Base-by-base conservation (phyloP, 2,329 filamentous ascomycete species). In the Botrytis squamosa region DNA sequence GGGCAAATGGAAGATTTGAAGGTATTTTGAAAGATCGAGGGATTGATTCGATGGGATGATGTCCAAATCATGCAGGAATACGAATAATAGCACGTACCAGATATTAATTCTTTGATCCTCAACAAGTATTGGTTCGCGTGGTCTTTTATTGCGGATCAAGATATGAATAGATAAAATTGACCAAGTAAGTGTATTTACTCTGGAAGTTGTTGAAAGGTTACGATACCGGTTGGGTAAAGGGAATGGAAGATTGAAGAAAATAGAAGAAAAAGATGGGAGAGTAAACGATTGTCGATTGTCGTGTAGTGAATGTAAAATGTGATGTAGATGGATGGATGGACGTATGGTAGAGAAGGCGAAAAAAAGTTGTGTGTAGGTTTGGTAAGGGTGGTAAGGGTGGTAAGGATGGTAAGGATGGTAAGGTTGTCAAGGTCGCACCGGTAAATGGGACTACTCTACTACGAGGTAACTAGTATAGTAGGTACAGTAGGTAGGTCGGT, bases 41-140 rank as follows among this genome's bases (percentile, higher is more conserved):
- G 49, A 36, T 62, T 63, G 57, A 63, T 67, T 68, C 8, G 70
- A 60, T 68, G 70, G 70, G 63, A 64, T 40, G 70, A 60, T 72
- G 70, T 67, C 62, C 70, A 40, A 72, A 67, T 71, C 70, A 71
- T 71, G 70, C 70, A 72, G 70, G 63, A 72, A 72, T 72, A 72
- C 63, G 70, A 60, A 72, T 33, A 29, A 44, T 72, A 25, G 70
- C 62, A 72, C 70, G 70, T 72, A 72, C 70, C 70, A 72, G 63
- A 72, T 67, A 46, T 60, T 59, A 65, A 42, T 52, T 71, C 59
- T 70, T 57, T 55, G 42, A 57, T 40, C 52, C 62, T 72, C 49
- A 60, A 72, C 70, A 38, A 44, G 62, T 70, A 60, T 71, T 65
- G 70, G 60, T 57, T 52, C 70, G 70, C 59, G 59, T 71, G 38